Evolutionary conservation across 2,329 filamentous ascomycete species (phyloP), one percentile per base, ranked within the genome.

Genomic region (Colletotrichum sp.): DNA sequence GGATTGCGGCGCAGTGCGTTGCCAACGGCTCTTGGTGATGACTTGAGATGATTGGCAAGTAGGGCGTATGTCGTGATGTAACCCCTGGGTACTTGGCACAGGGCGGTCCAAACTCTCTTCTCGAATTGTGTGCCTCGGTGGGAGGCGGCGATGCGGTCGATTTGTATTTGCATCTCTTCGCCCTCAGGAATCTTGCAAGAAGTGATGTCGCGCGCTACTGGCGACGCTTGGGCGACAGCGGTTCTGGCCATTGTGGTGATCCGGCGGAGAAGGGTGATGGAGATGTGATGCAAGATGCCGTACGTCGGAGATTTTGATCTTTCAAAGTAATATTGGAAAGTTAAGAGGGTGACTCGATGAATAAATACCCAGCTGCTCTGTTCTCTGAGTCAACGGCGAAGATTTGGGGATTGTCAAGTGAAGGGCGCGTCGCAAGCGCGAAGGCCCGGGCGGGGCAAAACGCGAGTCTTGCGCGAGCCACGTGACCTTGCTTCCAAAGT

Each of bases 1-100:
- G 95, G 95, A 82, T 98, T 98, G 12, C 90, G 87, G 21, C 94
- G 90, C 81, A 98, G 88, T 3, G 95, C 95, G 75, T 94, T 95
- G 18, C 95, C 95, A 7, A 97, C 91, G 1, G 95, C 95, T 57
- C 95, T 89, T 3, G 95, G 93, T 5, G 93, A 95, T 26, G 94
- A 95, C 13, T 87, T 84, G 18, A 96, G 89, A 74, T 93, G 90
- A 10, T 88, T 88, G 0, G 95, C 92, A 69, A 98, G 87, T 2
- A 93, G 88, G 5, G 91, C 93, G 85, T 98, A 98, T 0, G 95
- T 96, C 1, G 94, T 95, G 81, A 96, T 93, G 70, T 88, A 88
- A 36, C 95, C 95, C 18, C 86, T 84, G 1, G 96, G 96, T 76
- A 98, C 95, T 81, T 95, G 94, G 81, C 93, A 93, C 5, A 98